Conservation (phyloP, 1,284 basidiomycete species). For the Rhizopogon hawkerae region DNA sequence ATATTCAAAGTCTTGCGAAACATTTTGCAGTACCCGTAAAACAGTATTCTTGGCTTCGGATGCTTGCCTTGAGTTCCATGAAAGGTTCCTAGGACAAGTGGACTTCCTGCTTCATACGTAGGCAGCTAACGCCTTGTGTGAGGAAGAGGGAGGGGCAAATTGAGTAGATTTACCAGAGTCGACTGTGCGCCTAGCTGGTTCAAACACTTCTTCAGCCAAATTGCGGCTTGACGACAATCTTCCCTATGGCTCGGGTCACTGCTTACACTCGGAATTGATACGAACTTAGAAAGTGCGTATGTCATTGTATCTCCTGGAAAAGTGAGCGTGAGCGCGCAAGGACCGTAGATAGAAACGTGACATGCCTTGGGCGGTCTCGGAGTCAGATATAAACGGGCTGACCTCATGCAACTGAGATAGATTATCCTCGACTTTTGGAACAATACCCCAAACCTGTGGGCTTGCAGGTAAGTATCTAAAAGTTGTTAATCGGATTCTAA, state of each 20-base stretch:
- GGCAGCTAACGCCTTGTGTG: conserved; percentile 40
- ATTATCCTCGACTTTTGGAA: conserved; percentile 19
- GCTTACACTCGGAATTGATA: conserved; percentile 83
- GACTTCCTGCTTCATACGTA: conserved; percentile 60
- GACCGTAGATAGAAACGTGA: background rate
- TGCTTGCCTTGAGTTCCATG: conserved; percentile 50
- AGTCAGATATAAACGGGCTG: background rate
- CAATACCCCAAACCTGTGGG: conserved; percentile 48
- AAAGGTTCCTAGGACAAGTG: conserved; percentile 83
- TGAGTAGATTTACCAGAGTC: conserved; percentile 44
- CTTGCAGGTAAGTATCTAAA: background rate
- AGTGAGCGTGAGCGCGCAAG: conserved; percentile 15
- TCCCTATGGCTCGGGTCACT: conserved; percentile 63
- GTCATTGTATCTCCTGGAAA: conserved; percentile 46
- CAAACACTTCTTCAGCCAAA: conserved; percentile 83
- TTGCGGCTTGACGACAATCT: conserved; percentile 86
- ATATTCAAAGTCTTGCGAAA: background rate
- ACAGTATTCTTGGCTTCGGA: conserved; percentile 66
- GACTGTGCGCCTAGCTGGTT: conserved; percentile 79
- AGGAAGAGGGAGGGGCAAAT: conserved; percentile 6
- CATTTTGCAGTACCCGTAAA: conserved; percentile 60
- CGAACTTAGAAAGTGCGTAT: conserved; percentile 76
- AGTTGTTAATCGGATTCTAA: background rate
- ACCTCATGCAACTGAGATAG: background rate
- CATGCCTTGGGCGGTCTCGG: background rate